Base-by-base conservation (phyloP, 108 stramenopile genomes). In the Nitzschia inconspicua region DNA sequence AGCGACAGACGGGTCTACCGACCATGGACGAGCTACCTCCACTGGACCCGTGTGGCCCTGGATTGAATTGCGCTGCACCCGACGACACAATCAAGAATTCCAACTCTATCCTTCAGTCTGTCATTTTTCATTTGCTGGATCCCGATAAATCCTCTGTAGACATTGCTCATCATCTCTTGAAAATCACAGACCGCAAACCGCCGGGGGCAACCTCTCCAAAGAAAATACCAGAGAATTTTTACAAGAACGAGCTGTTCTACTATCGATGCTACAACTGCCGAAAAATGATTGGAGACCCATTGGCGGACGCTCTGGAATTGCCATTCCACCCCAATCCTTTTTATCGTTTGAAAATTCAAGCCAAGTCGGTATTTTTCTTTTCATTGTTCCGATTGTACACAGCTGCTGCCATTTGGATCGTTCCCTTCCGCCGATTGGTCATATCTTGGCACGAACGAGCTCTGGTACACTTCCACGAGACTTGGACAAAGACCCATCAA, bases 31-130 rank as follows among this genome's bases (percentile, higher is more conserved):
- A 61, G 29, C 22, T 80, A 32, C 41, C 36, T 8, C 80, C 84
- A 10, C 52, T 88, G 9, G 91, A 92, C 79, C 91, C 91, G 3
- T 88, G 86, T 61, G 87, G 91, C 14, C 85, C 83, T 24, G 76
- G 76, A 34, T 9, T 59, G 31, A n/a, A n/a, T n/a, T n/a, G n/a
- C n/a, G 43, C 13, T 25, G 47, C 19, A 24, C 4, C 19, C 25
- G 54, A 55, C 4, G 80, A 87, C 55, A 40, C 79, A 2, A 58
- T 79, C 13, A 9, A 66, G 19, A 80, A 86, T 46, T 61, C 70
- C 25, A 27, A 28, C 9, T 57, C 77, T n/a, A 41, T 78, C 19
- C 60, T 78, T 11, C 48, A 75, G 34, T 76, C 75, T 10, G 60
- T 79, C 6, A 54, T 80, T 26, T 42, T 70, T 6, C 83, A 84